Base-by-base conservation (phyloP, 495 filamentous ascomycete species). In the Lophiostoma macrostomum region DNA sequence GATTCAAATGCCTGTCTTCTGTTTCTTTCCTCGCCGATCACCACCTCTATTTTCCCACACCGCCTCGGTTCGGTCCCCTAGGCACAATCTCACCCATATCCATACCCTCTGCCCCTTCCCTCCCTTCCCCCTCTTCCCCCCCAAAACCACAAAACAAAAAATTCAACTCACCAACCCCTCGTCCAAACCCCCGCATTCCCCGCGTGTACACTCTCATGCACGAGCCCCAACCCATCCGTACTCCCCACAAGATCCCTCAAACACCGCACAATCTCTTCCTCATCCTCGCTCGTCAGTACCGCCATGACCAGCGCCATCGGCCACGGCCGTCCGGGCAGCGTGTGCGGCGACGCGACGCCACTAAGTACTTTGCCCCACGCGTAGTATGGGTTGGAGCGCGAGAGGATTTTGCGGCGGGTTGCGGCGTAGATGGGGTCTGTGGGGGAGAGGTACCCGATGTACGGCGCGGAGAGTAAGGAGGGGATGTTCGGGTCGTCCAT, bases 401-500 rank as follows among this genome's bases (percentile, higher is more conserved):
- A 71, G 1, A 84, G 63, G 5, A 82, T 56, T 23, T 73, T 67
- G 0, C 60, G 55, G n/a, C 81, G 66, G n/a, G 81, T 83, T 39
- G 67, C 71, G 45, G 68, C 74, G 52, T 84, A 83, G 2, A 76
- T 46, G 5, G 63, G 28, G 39, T 83, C 80, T 25, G 49, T 50
- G 1, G 48, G 45, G 13, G 67, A 54, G 1, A 78, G 30, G 37
- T 76, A 83, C 5, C 74, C 76, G 14, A 78, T 66, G 40, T 82
- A 65, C 0, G 81, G 77, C 22, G 76, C 73, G 10, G 74, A 69
- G 5, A 84, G 70, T 1, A 84, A 64, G 4, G 71, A 75, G 1
- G 81, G 80, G 38, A 84, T 69, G 51, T 84, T 84, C 16, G 81
- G 79, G 56, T 84, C 81, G 50, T 84, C 81, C 81, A 82, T 82